Base-by-base conservation (phyloP, 108 stramenopile species). In the Nitzschia inconspicua region DNA sequence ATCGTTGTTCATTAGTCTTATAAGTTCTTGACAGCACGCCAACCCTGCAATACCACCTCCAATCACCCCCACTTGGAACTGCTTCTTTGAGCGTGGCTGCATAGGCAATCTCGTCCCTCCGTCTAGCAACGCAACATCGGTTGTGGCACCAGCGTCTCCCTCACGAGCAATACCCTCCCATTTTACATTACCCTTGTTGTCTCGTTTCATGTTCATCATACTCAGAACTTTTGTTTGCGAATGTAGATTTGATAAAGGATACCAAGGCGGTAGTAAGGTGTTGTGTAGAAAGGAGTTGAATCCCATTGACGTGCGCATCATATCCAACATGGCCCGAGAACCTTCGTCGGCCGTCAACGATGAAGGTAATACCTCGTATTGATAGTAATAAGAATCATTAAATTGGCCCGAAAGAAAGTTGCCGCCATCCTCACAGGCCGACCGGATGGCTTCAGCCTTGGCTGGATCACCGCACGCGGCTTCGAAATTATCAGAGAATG, bases 1-100 rank as follows among this genome's bases (percentile, higher is more conserved):
- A 22, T 74, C 68, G 32, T 37, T 34, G 0, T 65, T 57, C 14
- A 63, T 31, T 13, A 65, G 44, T 9, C 58, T 60, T 6, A 80
- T n/a, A 26, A 84, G 44, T 36, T 80, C 78, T 32, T 49, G 51
- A 30, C 68, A 70, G 32, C 76, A 74, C 2, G 76, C 59, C 25
- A 84, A 41, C 2, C 83, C 83, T 23, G 78, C 72, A 0, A 84
- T 77, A 18, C 83, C 83, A 27, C 73, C 83, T 13, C 83, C 83
- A 18, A 84, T 35, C 3, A 84, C 76, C n/a, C 72, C 76, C 36
- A 80, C 64, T 46, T 66, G 68, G 46, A 78, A 84, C 0, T 35
- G 37, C 20, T 57, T 66, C 51, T 25, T 8, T 2, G 52, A 30
- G 23, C 82, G 60, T 47, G 72, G 48, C 30, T 78, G 66, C 82